Base-by-base conservation (phyloP, 352 stramenopile species). In the Globisporangium nunn region DNA sequence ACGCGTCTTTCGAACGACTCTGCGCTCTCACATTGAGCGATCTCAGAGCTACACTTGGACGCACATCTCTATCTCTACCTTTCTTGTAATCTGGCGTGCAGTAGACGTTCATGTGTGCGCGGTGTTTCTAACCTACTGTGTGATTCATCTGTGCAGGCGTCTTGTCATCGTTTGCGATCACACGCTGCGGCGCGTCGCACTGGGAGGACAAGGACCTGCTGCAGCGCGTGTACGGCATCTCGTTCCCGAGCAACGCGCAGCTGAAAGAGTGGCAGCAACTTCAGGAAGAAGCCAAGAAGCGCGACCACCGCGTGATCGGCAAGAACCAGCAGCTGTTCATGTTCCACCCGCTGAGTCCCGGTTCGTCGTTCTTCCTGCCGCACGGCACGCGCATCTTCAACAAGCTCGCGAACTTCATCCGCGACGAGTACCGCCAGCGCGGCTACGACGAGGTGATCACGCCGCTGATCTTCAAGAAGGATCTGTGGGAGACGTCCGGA, bases 301-400 rank as follows among this genome's bases (percentile, higher is more conserved):
- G 96, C 23, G 96, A 98, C 73, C 96, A 99, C 74, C 90, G 96
- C 12, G 18, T 87, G n/a, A 78, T 99, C 55, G 96, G 96, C 37
- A 78, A 82, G 40, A 74, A 93, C 54, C 96, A 99, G 76, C 87
- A 99, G 52, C 88, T 99, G 5, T 98, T 98, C 72, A 88, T 98
- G 70, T 95, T 95, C 70, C 85, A 95, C 60, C 86, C 91, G 54
- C 78, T 99, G 47, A 98, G 88, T 48, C 95, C 98, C 2, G 98
- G 98, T 37, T 98, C 80, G 58, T 93, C 88, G 12, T 99, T 99
- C 72, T 99, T 98, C 75, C 67, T 99, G 33, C 97, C 97, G 18
- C 96, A 99, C 63, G 98, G 98, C 50, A 95, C 95, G 7, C 85
- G 92, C 37, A 93, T 99, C 49, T 99, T 99, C 82, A 99, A 99